Evolutionary conservation across 2,329 filamentous ascomycete genomes (phyloP).

Genomic region (Apiospora sp.): DNA sequence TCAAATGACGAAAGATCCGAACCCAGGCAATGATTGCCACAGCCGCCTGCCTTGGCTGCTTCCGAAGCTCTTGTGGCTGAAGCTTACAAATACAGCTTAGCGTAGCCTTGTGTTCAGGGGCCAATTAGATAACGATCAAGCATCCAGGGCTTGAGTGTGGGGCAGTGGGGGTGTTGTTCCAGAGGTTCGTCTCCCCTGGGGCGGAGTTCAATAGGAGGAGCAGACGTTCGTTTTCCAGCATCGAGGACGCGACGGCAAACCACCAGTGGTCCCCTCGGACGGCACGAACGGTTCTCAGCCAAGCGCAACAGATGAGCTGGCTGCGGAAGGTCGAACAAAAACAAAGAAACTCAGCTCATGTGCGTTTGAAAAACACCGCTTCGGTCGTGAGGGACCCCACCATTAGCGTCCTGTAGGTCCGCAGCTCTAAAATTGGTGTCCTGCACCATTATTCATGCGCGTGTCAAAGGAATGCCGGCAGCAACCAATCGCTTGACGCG

Average conservation of each 20-base stretch:
- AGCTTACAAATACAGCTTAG: conserved; percentile 20
- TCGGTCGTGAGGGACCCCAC: conserved; percentile 27
- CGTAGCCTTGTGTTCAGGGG: neutral
- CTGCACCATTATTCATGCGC: conserved; percentile 34
- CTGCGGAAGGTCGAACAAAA: neutral
- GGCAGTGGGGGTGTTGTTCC: neutral
- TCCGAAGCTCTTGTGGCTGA: conserved; percentile 15
- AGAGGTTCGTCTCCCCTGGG: neutral
- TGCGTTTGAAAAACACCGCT: neutral
- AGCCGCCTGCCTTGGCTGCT: neutral
- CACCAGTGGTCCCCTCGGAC: no score
- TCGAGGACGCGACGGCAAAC: neutral
- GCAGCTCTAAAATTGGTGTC: conserved; percentile 37
- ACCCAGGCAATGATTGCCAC: neutral
- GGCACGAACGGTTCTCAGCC: neutral
- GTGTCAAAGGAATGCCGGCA: conserved; percentile 25
- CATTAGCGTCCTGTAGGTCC: conserved; percentile 27
- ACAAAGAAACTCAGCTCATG: neutral
- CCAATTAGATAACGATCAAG: conserved; percentile 7
- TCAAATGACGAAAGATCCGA: neutral
- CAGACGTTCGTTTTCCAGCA: neutral
- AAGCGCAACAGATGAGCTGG: neutral
- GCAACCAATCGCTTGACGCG: conserved; percentile 25
- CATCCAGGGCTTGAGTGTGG: neutral
- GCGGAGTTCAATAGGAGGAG: conserved; percentile 7